Base-by-base conservation (phyloP, 2,329 filamentous ascomycete species). In the Paraconiothyrium brasiliense region DNA sequence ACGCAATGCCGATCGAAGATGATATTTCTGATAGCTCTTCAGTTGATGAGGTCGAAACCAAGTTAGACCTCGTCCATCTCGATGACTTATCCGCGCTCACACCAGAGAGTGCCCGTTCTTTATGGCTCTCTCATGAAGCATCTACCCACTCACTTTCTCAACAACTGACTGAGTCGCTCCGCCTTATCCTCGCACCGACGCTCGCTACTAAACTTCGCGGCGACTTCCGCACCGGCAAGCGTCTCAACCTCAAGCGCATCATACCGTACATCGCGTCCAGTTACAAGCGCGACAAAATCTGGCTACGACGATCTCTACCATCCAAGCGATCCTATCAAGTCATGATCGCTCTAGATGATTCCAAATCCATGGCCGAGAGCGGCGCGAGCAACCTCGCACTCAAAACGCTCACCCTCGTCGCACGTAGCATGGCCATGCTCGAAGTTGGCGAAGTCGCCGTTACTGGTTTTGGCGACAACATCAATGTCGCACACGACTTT, bases 221-320 rank as follows among this genome's bases (percentile, higher is more conserved):
- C 47, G 93, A 97, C 69, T 98, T 97, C 86, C 92, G 95, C 69
- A 99, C 95, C 0, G 95, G 95, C 65, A 99, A 99, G 79, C 91
- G 95, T 0, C 92, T 99, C 71, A 99, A 98, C 80, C 97, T 99
- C 84, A 98, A 98, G 81, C 93, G 94, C 70, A 99, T 99, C 80
- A 99, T 99, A 72, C 95, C 96, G 0, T 99, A 99, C 82, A 98
- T 99, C 70, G 95, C 96, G 1, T 98, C 94, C 0, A 90, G 92
- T 76, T 99, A 97, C 86, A 98, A 97, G 84, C 92, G 95, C 63
- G 95, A 99, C 86, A 99, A 99, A 85, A 99, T 99, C 80, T 99
- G 95, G 95, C 97, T 99, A 90, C 91, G 96, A 14, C 89, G 96
- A 59, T 90, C 89, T 37, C 89, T 97, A 54, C 96, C 96, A 1